phyloP scores from a whole-genome alignment of 2,329 filamentous ascomycete species.

The Scytalidium lignicola region DNA sequence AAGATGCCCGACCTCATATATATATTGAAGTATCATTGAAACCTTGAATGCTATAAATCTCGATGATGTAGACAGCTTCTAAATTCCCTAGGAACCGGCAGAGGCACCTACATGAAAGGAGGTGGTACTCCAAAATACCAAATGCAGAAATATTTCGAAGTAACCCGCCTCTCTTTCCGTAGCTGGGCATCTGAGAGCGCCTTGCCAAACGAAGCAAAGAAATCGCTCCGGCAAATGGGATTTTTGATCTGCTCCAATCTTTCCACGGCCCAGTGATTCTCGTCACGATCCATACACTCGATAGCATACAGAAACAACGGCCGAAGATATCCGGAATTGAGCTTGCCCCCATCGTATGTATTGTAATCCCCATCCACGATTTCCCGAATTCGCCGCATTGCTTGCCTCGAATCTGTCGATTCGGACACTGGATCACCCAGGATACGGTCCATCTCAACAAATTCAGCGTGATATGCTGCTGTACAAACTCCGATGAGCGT shows the following conservation, averaged over 20 bases:
- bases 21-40: no score
- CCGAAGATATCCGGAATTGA: conserved; percentile 15
- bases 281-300: conserved; percentile 13
- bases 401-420: conserved; percentile 5
- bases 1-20: no score
- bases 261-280: conserved; percentile 13
- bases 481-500: conserved; percentile 15
- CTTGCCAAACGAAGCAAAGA: conserved; percentile 14
- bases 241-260: conserved; percentile 10
- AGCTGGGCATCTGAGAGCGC: conserved; percentile 13
- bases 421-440: conserved; percentile 15
- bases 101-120: conserved; percentile 10
- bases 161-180: conserved; percentile 18
- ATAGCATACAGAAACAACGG: conserved; percentile 19
- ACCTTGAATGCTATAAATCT: no score
- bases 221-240: conserved; percentile 4
- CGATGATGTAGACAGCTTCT: no score
- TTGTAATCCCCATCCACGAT: conserved; percentile 16
- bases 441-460: conserved; percentile 18
- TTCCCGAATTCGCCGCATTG: conserved; percentile 11
- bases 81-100: no score
- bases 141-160: conserved; percentile 19
- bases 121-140: conserved; percentile 16
- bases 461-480: conserved; percentile 17
- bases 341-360: background rate